A percentile compares a stretch with the other conserved stretches of the same genome.
These are phyloP conservation scores for Piper betle DNA, from an alignment of 164 flowering plant genomes.

Conservation along the genomic window DNA sequence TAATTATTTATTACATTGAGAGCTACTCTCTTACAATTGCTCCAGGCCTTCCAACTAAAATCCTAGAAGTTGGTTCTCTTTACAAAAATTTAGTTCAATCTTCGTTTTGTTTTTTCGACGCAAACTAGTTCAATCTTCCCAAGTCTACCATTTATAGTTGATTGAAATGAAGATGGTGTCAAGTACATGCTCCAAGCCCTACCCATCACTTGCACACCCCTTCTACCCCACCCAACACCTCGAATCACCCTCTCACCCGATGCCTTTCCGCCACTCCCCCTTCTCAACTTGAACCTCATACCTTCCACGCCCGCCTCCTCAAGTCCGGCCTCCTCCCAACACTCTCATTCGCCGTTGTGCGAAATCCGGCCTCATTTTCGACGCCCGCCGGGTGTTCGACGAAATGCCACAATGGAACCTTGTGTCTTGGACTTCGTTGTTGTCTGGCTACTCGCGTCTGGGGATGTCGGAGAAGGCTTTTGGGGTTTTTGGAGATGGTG, in stretches of 20 bases:
- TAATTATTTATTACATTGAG: too few relatives aligned
- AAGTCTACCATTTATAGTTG: neutral
- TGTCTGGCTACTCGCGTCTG: slow-evolving; percentile 9
- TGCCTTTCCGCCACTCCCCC: neutral
- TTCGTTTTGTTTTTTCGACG: too few relatives aligned
- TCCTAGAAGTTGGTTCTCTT: too few relatives aligned
- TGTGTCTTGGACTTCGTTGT: slow-evolving; percentile 9
- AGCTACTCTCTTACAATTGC: too few relatives aligned
- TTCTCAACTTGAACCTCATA: neutral
- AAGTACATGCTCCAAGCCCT: neutral
- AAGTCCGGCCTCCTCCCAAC: slow-evolving; percentile 9
- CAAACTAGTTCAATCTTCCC: neutral
- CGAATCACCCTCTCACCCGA: neutral
- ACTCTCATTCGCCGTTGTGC: slow-evolving; percentile 6
- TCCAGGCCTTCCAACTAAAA: too few relatives aligned
- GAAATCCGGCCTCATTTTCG: slow-evolving; percentile 1
- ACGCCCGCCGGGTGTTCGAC: slow-evolving; percentile 7
- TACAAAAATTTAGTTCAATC: too few relatives aligned
- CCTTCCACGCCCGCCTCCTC: slow-evolving; percentile 8
- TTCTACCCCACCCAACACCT: neutral
- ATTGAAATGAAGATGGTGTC: neutral
- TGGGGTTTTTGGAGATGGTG: slow-evolving; percentile 6
- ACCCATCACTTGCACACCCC: neutral
- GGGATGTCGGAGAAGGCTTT: slow-evolving; percentile 3
- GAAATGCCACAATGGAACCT: slow-evolving; percentile 10